These are phyloP conservation scores for Mitragyna speciosa DNA, from an alignment of 257 asterid genomes.

Conservation along the genomic window DNA sequence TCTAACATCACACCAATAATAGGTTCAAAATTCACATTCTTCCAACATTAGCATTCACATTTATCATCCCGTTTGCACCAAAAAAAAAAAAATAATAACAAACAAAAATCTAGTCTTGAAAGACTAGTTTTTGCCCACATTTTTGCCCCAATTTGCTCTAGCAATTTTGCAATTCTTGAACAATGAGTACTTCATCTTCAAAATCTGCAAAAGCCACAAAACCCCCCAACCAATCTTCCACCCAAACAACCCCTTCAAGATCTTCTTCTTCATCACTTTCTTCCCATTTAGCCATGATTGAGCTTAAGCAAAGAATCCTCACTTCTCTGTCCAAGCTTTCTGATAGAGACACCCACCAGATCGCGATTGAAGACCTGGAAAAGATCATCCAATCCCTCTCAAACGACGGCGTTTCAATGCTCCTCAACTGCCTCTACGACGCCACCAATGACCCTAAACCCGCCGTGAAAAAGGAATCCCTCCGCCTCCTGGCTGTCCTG, in stretches of 20 bases:
- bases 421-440: conserved; percentile 92
- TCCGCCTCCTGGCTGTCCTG: conserved; percentile 68
- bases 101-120: not conserved
- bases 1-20: not conserved
- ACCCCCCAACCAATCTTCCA: conserved; percentile 46
- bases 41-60: conserved; percentile 5
- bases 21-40: conserved; percentile 16
- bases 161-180: not conserved
- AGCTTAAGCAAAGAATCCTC: conserved; percentile 82
- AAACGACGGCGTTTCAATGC: conserved; percentile 85
- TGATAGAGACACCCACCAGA: conserved; percentile 97
- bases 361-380: conserved; percentile 93
- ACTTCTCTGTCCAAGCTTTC: conserved; percentile 89
- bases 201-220: conserved; percentile 76
- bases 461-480: conserved; percentile 75
- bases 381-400: conserved; percentile 71
- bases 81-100: not conserved
- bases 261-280: conserved; percentile 66
- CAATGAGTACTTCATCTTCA: conserved; percentile 24
- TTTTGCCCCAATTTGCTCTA: not conserved
- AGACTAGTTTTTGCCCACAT: not conserved
- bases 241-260: conserved; percentile 35
- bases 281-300: conserved; percentile 86
- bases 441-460: conserved; percentile 84
- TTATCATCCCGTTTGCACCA: too few species aligned